Percentiles rank a stretch among this genome's conserved stretches.
These are phyloP conservation scores for Delonix regia DNA, from an alignment of 306 rosid genomes.

Conservation along the genomic window DNA sequence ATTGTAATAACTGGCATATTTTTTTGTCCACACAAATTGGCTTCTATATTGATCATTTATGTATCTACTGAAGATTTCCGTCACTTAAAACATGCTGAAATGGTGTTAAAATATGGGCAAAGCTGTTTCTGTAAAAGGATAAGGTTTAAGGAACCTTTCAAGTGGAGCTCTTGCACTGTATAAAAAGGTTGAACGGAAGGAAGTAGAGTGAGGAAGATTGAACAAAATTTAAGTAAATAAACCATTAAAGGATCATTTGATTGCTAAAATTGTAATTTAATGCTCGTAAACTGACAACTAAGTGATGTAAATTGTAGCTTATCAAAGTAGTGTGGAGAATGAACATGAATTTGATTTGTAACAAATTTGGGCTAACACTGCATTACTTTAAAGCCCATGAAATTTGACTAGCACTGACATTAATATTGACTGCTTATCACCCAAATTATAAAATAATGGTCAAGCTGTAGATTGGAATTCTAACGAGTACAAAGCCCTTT, in stretches of 20 bases:
- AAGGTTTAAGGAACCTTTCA: constrained; percentile 12
- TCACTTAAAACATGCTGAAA: constrained; percentile 7
- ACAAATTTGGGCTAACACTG: neutral
- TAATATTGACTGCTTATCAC: neutral
- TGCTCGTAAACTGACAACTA: neutral
- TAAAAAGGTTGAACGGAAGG: neutral
- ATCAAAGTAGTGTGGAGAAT: neutral
- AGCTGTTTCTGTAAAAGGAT: constrained; percentile 1
- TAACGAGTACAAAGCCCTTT: neutral
- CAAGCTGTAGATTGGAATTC: constrained; percentile 17
- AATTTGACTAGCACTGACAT: neutral
- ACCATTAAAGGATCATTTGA: constrained; percentile 13
- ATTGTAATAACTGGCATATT: constrained; percentile 11
- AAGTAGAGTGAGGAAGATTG: constrained; percentile 18
- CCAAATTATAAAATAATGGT: constrained; percentile 13
- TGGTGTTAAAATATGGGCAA: constrained; percentile 3
- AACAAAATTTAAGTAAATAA: neutral
- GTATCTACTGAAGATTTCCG: constrained; percentile 25
- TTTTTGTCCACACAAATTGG: constrained; percentile 33
- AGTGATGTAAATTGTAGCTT: neutral
- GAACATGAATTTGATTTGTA: constrained; percentile 2
- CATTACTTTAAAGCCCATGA: constrained; percentile 4
- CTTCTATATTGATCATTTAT: constrained; percentile 7
- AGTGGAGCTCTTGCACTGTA: neutral
- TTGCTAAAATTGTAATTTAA: constrained; percentile 6